Evolutionary conservation across 352 stramenopile genomes (phyloP).

Genomic region (Pythium chondricola): DNA sequence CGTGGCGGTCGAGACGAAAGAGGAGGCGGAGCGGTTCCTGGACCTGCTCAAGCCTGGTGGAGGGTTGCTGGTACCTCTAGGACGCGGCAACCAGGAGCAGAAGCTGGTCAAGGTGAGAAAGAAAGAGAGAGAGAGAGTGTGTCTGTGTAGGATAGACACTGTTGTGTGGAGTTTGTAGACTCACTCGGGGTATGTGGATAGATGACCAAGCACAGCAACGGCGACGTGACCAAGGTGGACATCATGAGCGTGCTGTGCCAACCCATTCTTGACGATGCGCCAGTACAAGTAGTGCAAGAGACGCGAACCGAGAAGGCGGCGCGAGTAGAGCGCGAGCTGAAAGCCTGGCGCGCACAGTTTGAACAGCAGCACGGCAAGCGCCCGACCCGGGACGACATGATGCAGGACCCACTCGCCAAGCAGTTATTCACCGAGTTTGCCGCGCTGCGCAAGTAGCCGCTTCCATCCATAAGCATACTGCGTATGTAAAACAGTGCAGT

Average conservation of each 20-base stretch:
- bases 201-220: conserved; percentile 65
- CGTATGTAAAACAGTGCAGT: background rate
- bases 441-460: conserved; percentile 62
- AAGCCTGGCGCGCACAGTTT: conserved; percentile 61
- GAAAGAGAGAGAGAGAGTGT: background rate
- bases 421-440: conserved; percentile 71
- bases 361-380: conserved; percentile 39
- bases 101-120: conserved; percentile 68
- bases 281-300: conserved; percentile 39
- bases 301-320: conserved; percentile 51
- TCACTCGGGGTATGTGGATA: conserved; percentile 3
- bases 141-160: too few relatives aligned
- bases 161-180: background rate
- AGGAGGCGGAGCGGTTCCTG: conserved; percentile 60
- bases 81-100: conserved; percentile 49
- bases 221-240: conserved; percentile 53
- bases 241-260: conserved; percentile 85
- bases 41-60: conserved; percentile 64
- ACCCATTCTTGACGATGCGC: conserved; percentile 58
- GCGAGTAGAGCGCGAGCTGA: conserved; percentile 52
- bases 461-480: too few relatives aligned
- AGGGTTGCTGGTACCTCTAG: conserved; percentile 62
- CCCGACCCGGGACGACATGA: conserved; percentile 63
- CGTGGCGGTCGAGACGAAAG: conserved; percentile 73
- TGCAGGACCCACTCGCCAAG: conserved; percentile 43